Base-by-base conservation (phyloP, 2,329 filamentous ascomycete species). In the Leptographium radiaticola region DNA sequence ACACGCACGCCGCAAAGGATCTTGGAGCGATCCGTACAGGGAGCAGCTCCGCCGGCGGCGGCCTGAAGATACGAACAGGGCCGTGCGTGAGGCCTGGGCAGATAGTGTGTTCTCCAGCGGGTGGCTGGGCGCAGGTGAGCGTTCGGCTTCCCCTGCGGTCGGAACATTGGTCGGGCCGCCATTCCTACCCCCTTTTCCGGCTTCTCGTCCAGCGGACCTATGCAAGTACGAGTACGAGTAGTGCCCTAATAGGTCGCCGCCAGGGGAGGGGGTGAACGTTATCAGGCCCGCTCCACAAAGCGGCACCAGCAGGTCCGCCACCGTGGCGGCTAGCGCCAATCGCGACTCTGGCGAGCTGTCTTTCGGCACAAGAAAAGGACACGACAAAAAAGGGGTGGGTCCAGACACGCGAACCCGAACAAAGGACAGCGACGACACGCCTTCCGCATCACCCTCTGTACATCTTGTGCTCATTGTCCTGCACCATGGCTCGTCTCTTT, bases 311-410 rank as follows among this genome's bases (percentile, higher is more conserved):
- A 12, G 45, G 36, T 43, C 18, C 40, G 25, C 49, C 38, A 50
- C 48, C 6, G 38, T 34, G 38, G 38, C 30, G 25, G 33, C 45
- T 49, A 45, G 33, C 54, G 51, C 53, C 39, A 53, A 59, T 57
- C 57, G 54, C 56, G 53, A 58, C 55, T 49, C 55, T 25, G 25
- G 55, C 58, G 56, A 58, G 56, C 59, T 56, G 59, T 48, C 39
- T 56, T 53, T 49, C 34, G 46, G 36, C 46, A 39, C 33, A 48
- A 47, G 36, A 53, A 47, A 40, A 47, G 31, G 43, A 34, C 40
- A 40, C 39, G 50, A 39, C 18, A 36, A 31, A 57, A 57, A 56
- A 51, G 53, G 51, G 53, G 51, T 25, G 18, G 50, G 36, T 31
- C 10, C 31, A n/a, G 43, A 6, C 20, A 39, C 48, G 9, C 9